Conservation (phyloP, 2,329 filamentous ascomycete species). For the Calonectria ilicicola region DNA sequence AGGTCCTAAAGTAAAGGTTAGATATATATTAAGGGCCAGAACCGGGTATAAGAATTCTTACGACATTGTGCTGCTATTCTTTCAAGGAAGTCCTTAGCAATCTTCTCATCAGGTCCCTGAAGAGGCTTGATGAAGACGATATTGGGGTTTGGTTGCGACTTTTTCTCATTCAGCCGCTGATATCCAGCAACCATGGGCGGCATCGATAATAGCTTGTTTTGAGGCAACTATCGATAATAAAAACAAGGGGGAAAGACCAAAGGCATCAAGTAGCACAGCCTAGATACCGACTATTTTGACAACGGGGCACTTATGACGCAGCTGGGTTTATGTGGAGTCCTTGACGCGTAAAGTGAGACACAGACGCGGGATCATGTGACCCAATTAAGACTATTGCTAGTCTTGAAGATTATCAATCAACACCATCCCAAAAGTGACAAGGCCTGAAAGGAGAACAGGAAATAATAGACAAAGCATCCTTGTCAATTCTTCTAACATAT, state of each 20-base stretch:
- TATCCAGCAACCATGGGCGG: constrained; percentile 79
- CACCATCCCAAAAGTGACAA: background rate
- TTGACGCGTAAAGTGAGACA: constrained; percentile 23
- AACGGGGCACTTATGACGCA: constrained; percentile 2
- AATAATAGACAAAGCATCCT: background rate
- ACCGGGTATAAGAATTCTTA: constrained; percentile 46
- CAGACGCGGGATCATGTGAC: constrained; percentile 31
- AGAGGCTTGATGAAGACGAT: constrained; percentile 90
- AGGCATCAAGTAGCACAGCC: background rate
- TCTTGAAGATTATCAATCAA: background rate
- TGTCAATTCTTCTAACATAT: background rate
- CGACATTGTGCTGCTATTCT: constrained; percentile 84
- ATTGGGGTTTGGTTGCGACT: constrained; percentile 78
- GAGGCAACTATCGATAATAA: background rate
- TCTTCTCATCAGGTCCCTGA: constrained; percentile 70
- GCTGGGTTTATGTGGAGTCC: constrained; percentile 6
- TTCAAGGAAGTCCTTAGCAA: constrained; percentile 78
- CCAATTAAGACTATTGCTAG: background rate
- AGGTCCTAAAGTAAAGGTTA: constrained; percentile 61
- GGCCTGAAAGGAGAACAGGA: too few species aligned
- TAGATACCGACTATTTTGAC: background rate
- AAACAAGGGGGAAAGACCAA: background rate
- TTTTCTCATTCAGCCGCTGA: constrained; percentile 81
- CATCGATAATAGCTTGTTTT: background rate
- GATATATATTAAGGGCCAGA: background rate